These are phyloP conservation scores for Xylariomycetidae sp. DNA, from an alignment of 2,329 filamentous ascomycete species.

Conservation along the genomic window DNA sequence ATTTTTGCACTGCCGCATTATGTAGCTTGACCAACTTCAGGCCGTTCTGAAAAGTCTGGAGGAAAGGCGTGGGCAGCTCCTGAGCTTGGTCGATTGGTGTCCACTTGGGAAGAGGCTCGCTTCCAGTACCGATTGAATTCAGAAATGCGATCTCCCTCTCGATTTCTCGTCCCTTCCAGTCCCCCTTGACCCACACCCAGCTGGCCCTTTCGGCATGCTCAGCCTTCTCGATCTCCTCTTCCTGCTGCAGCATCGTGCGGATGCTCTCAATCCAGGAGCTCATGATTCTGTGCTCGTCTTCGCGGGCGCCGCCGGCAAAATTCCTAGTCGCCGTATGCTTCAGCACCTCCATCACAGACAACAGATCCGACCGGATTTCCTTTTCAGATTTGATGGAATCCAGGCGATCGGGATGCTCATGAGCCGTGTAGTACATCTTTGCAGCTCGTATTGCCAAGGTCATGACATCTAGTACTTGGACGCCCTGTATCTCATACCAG, in stretches of 20 bases:
- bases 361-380: conserved; percentile 75
- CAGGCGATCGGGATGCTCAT: conserved; percentile 79
- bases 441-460: conserved; percentile 94
- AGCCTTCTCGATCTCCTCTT: conserved; percentile 70
- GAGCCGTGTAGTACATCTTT: conserved; percentile 93
- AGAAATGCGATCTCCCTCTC: conserved; percentile 81
- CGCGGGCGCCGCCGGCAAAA: conserved; percentile 76
- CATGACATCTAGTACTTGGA: conserved; percentile 87
- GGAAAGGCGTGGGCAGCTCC: conserved; percentile 66
- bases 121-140: conserved; percentile 62
- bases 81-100: conserved; percentile 47
- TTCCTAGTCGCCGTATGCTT: conserved; percentile 87
- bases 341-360: conserved; percentile 82
- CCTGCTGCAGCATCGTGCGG: conserved; percentile 67
- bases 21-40: conserved; percentile 80
- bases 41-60: conserved; percentile 71
- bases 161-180: conserved; percentile 71
- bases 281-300: conserved; percentile 74
- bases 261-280: conserved; percentile 76
- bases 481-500: conserved; percentile 84
- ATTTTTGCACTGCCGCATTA: conserved; percentile 82
- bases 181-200: conserved; percentile 76
- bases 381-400: conserved; percentile 86
- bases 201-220: conserved; percentile 66
- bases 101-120: conserved; percentile 64